A percentile compares a stretch with the other conserved stretches of the same genome.
Evolutionary conservation across 169 alveolate genomes (phyloP).

Genomic region (Blepharisma undulans): DNA sequence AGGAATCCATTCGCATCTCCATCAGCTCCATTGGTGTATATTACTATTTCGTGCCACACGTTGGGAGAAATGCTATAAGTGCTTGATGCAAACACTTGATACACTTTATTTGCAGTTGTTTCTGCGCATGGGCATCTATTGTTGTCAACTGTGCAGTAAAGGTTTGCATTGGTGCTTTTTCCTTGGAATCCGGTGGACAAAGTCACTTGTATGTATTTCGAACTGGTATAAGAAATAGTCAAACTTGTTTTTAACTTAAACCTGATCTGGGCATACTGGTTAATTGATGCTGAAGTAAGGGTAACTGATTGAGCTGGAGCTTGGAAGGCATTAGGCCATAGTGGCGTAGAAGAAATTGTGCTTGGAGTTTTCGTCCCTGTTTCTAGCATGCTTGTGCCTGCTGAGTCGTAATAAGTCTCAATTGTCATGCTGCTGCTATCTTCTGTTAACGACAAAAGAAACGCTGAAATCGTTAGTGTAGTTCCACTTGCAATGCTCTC

Average conservation of each 20-base stretch:
- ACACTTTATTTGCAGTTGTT: background rate
- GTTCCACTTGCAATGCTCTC: background rate
- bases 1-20: background rate
- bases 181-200: conserved; percentile 8
- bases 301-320: background rate
- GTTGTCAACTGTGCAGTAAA: conserved; percentile 32
- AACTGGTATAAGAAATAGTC: background rate
- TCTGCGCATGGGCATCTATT: conserved; percentile 2
- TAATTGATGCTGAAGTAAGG: background rate
- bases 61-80: background rate
- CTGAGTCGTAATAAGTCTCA: conserved; percentile 5
- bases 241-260: background rate
- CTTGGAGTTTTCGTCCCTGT: background rate
- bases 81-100: background rate
- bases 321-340: background rate
- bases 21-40: conserved; percentile 29
- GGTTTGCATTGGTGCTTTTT: background rate
- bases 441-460: background rate
- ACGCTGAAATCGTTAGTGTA: background rate
- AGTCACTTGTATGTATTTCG: background rate
- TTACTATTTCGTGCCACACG: conserved; percentile 17
- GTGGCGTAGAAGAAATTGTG: background rate
- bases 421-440: background rate
- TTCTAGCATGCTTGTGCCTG: background rate
- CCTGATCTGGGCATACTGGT: background rate